Base-by-base conservation (phyloP, 2,329 filamentous ascomycete genomes). In the Dactylellina leptospora region DNA sequence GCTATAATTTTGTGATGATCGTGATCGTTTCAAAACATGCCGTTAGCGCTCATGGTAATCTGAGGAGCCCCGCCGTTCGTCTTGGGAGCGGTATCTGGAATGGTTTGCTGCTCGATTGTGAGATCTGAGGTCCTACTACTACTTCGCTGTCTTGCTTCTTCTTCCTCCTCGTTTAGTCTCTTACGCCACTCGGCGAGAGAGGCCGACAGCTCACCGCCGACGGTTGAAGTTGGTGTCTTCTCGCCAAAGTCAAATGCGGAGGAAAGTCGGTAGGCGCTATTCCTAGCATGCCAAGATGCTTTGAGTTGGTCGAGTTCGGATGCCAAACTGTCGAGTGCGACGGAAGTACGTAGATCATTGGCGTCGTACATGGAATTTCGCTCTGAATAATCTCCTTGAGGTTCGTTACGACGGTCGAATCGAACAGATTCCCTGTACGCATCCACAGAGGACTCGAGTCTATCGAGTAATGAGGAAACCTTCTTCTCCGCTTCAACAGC, bases 241-340 rank as follows among this genome's bases (percentile, higher is more conserved):
- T 96, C 58, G 28, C 42, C 93, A 76, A 96, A 93, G 78, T 97
- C 93, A 77, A 96, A 96, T 55, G 90, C 88, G 77, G 89, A 93
- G 80, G 91, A 96, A 45, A 97, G 82, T 22, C 95, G 89, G 80
- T 97, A 97, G 77, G 91, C 96, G 80, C 96, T 95, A 82, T 93
- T 97, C 10, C 92, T 96, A 38, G 89, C 91, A 81, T 97, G 92
- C 95, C 95, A 99, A 77, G 97, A 93, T 56, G 84, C 91, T 56
- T 93, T 87, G 50, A 99, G 84, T 10, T 91, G 90, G 79, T 99
- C 95, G 5, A 99, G 87, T 81, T 99, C 95, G 74, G 87, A 92
- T 9, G 95, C 93, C 22, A 99, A 86, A 74, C 89, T 95, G 80
- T 99, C 95, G 18, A 99, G 85, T 2, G 93, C 93, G 75, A 88